phyloP scores from a whole-genome alignment of 23 red algal genomes.

The Gracilaria gracilis region DNA sequence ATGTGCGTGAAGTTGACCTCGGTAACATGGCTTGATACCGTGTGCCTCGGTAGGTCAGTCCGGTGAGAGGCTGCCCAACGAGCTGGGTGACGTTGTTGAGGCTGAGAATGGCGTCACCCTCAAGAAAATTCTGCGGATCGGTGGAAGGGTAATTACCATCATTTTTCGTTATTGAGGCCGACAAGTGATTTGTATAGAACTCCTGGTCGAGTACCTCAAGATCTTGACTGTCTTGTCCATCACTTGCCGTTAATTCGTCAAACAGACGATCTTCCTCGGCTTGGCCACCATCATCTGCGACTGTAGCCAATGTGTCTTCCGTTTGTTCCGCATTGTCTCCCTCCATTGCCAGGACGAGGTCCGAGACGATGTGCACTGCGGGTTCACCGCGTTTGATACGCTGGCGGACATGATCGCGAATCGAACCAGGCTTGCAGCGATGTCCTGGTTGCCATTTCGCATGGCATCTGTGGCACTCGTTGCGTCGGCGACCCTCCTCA shows the following conservation, averaged over 20 bases:
- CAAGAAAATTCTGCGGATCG: neutral
- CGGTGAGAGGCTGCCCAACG: neutral
- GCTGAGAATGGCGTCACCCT: conserved; percentile 1
- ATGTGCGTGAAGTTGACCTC: too few relatives aligned
- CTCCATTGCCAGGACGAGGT: conserved; percentile 37
- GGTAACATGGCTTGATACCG: too few relatives aligned
- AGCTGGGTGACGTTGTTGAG: conserved; percentile 10
- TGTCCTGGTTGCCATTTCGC: conserved; percentile 24
- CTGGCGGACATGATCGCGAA: conserved; percentile 19
- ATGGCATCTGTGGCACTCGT: conserved; percentile 35
- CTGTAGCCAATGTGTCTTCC: neutral
- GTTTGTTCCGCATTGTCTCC: neutral
- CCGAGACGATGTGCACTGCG: conserved; percentile 46
- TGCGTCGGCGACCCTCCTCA: conserved; percentile 8
- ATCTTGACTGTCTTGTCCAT: neutral
- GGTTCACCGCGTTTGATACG: conserved; percentile 29
- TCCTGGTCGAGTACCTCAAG: neutral
- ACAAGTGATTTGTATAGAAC: conserved; percentile 29
- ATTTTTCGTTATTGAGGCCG: neutral
- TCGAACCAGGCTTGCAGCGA: conserved; percentile 1
- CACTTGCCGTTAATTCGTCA: neutral
- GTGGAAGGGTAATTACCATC: neutral
- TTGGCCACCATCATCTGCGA: neutral
- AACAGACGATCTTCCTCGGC: neutral
- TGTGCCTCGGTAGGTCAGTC: neutral